A percentile compares a stretch with the other conserved stretches of the same genome.
Evolutionary conservation across 345 rosid species (phyloP).

Genomic region (Eucalyptus microcorys): DNA sequence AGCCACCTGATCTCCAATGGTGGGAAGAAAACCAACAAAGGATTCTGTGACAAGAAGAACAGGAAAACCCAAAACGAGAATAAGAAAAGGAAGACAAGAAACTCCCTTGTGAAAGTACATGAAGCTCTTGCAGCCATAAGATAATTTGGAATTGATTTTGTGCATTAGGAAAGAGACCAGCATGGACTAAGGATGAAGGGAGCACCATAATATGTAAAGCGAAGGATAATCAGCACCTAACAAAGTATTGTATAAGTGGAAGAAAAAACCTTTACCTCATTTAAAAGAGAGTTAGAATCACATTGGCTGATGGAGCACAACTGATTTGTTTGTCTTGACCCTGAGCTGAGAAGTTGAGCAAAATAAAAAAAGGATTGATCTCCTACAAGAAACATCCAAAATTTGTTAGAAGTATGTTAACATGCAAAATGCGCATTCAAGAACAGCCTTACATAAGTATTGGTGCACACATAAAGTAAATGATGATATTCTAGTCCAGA

Average conservation of each 20-base stretch:
- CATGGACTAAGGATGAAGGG: not conserved
- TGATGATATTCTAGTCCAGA: not conserved
- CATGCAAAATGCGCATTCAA: not conserved
- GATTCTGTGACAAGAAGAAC: not conserved
- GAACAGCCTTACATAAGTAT: not conserved
- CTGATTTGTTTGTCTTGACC: conserved; percentile 79
- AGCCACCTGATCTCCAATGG: not conserved
- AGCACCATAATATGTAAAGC: not conserved
- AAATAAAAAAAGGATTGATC: not conserved
- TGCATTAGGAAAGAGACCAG: not conserved
- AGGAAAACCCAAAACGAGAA: not conserved
- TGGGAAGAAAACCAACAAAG: not conserved
- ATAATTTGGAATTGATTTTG: not conserved
- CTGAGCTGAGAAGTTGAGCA: conserved; percentile 57
- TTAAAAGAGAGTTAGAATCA: conserved; percentile 70
- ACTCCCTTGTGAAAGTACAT: not conserved
- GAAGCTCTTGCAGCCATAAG: not conserved
- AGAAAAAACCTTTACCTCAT: conserved; percentile 44
- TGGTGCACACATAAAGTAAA: not conserved
- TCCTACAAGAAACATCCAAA: not conserved
- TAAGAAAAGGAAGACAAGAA: not conserved
- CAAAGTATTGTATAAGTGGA: not conserved
- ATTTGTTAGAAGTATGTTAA: not conserved
- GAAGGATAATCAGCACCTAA: not conserved
- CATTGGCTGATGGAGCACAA: conserved; percentile 95